Percentiles rank a stretch among this genome's conserved stretches.
Conservation (phyloP, 1,139 yeast species). For the Pichia sp. region DNA sequence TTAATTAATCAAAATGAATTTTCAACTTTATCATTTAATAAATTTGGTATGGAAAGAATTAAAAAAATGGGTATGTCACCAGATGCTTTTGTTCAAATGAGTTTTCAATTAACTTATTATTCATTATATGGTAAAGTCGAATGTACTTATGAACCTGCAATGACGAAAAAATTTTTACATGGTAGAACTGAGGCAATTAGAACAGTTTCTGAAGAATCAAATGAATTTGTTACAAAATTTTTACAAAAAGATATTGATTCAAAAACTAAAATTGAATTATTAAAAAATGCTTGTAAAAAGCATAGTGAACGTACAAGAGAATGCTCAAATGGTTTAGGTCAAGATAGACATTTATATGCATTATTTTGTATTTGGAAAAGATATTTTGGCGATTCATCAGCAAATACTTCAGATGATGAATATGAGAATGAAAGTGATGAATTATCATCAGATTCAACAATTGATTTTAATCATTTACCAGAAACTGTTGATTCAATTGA, state of each 20-base stretch:
- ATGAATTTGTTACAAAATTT: constrained; percentile 76
- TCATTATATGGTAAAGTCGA: constrained; percentile 90
- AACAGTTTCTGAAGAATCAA: constrained; percentile 75
- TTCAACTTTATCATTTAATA: constrained; percentile 68
- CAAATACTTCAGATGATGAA: neutral
- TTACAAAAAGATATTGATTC: constrained; percentile 63
- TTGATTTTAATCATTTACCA: constrained; percentile 24
- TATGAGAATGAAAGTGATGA: constrained; percentile 13
- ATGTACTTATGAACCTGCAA: constrained; percentile 92
- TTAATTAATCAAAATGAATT: constrained; percentile 87
- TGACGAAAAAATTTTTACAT: constrained; percentile 82
- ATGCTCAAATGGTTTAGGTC: constrained; percentile 75
- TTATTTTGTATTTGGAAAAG: constrained; percentile 85
- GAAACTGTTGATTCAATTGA: constrained; percentile 18
- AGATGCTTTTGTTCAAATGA: constrained; percentile 92
- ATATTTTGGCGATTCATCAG: constrained; percentile 41
- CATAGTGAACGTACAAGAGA: constrained; percentile 66
- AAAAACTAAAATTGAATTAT: constrained; percentile 51
- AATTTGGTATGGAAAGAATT: constrained; percentile 71
- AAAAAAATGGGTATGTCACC: constrained; percentile 87
- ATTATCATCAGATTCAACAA: constrained; percentile 29
- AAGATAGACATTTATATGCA: constrained; percentile 86
- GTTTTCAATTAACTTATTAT: constrained; percentile 88
- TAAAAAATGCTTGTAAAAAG: constrained; percentile 62
- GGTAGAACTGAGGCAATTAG: constrained; percentile 93